Conservation (phyloP, 2,329 filamentous ascomycete genomes). For the Dryadomyces sulphureus region DNA sequence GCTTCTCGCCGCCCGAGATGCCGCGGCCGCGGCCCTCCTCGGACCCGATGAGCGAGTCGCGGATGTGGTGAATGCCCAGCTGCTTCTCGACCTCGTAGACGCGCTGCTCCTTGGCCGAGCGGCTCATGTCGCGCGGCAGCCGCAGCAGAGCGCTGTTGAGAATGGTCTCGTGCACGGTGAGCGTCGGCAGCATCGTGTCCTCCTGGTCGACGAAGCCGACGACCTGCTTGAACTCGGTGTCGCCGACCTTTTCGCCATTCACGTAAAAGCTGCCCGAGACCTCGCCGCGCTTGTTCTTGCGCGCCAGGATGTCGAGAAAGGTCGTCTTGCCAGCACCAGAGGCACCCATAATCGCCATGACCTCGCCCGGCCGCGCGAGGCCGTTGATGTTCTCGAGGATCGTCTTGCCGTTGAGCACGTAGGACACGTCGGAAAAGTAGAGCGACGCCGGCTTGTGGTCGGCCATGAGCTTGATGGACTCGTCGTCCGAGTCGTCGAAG, state of each 20-base stretch:
- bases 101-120: conserved; percentile 73
- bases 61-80: conserved; percentile 86
- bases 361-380: conserved; percentile 83
- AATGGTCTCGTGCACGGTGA: conserved; percentile 97
- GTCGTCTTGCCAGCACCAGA: conserved; percentile 96
- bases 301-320: conserved; percentile 86
- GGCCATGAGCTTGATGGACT: conserved; percentile 70
- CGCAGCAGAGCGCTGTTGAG: conserved; percentile 83
- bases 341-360: conserved; percentile 95
- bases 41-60: conserved; percentile 87
- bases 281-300: conserved; percentile 86
- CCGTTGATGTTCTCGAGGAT: conserved; percentile 73
- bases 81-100: conserved; percentile 92
- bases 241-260: conserved; percentile 79
- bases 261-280: conserved; percentile 74
- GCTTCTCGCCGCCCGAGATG: conserved; percentile 93
- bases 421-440: conserved; percentile 78
- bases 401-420: conserved; percentile 72
- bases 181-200: conserved; percentile 86
- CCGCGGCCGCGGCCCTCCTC: conserved; percentile 89
- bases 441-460: conserved; percentile 86
- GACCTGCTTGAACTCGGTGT: conserved; percentile 77
- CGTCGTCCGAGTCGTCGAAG: conserved; percentile 81
- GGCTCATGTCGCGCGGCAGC: conserved; percentile 83
- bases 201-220: conserved; percentile 98